Evolutionary conservation across 1,284 basidiomycete genomes (phyloP).

Genomic region (Cutaneotrichosporon sp.): DNA sequence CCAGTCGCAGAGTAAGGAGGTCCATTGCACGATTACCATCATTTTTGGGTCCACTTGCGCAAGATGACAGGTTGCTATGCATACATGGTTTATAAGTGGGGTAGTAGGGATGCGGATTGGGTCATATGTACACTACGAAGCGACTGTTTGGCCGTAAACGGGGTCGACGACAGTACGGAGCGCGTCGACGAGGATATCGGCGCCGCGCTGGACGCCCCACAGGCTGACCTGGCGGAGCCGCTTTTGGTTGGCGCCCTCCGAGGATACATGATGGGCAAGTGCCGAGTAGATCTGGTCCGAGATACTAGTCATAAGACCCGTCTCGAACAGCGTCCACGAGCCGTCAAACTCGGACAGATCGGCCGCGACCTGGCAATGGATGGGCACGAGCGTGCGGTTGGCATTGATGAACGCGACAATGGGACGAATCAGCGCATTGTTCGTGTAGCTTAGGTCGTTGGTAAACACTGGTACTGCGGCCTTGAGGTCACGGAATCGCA

Average conservation of each 20-base stretch:
- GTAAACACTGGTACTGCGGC: conserved; percentile 90
- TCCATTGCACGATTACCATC: no score
- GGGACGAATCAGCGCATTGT: conserved; percentile 89
- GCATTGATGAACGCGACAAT: conserved; percentile 99
- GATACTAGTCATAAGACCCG: conserved; percentile 42
- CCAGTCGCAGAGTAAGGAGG: no score
- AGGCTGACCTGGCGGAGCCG: conserved; percentile 78
- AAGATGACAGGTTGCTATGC: not conserved
- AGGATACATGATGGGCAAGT: conserved; percentile 80
- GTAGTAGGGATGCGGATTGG: not conserved
- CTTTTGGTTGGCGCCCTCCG: conserved; percentile 73
- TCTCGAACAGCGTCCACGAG: conserved; percentile 62
- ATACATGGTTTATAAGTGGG: not conserved
- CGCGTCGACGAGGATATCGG: conserved; percentile 59
- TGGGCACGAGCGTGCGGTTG: conserved; percentile 84
- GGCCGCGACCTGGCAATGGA: conserved; percentile 77
- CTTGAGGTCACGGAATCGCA: conserved; percentile 93
- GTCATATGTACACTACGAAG: conserved; percentile 4
- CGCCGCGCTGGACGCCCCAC: conserved; percentile 72
- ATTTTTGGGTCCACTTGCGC: not conserved
- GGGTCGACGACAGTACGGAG: conserved; percentile 56
- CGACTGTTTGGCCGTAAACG: conserved; percentile 25
- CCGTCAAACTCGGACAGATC: conserved; percentile 77
- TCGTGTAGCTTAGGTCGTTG: conserved; percentile 79
- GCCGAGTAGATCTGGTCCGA: conserved; percentile 68